Conservation (phyloP, 2,329 filamentous ascomycete genomes). For the Neonectria ditissima region DNA sequence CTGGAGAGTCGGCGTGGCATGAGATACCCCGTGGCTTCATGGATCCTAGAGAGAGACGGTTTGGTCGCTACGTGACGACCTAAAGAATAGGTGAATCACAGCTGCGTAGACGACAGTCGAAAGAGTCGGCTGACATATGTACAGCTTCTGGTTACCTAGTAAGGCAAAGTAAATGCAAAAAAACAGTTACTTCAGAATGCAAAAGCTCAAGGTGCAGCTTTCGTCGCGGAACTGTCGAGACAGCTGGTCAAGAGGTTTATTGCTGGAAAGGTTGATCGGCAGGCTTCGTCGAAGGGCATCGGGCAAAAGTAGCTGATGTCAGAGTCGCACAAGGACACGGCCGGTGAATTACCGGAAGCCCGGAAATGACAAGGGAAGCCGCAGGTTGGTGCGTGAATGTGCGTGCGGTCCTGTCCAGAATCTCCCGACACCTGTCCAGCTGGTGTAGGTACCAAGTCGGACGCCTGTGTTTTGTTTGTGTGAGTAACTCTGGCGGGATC, state of each 20-base stretch:
- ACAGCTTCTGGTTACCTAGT: not conserved
- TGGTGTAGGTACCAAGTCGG: not conserved
- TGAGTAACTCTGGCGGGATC: not conserved
- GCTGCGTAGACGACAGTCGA: not conserved
- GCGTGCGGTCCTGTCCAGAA: not conserved
- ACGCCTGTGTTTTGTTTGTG: not conserved
- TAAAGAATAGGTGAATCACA: not conserved
- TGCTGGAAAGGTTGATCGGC: not conserved
- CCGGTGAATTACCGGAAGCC: not conserved
- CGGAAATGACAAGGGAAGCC: not conserved
- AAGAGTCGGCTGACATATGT: not conserved
- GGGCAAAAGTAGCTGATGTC: not conserved
- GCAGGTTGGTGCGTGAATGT: not conserved
- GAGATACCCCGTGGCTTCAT: not conserved
- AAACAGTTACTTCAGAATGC: not conserved
- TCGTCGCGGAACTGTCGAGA: not conserved
- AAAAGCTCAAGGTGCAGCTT: too few species aligned
- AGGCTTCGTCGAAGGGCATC: not conserved
- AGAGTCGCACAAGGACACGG: not conserved
- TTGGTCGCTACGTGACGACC: not conserved
- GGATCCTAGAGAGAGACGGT: not conserved
- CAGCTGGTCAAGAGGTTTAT: not conserved
- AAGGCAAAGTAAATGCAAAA: not conserved
- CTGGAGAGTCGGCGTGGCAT: not conserved
- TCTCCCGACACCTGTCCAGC: not conserved